A percentile compares a stretch with the other conserved stretches of the same genome.
These are phyloP conservation scores for Neofusicoccum sp. DNA, from an alignment of 2,329 filamentous ascomycete species.

Conservation along the genomic window DNA sequence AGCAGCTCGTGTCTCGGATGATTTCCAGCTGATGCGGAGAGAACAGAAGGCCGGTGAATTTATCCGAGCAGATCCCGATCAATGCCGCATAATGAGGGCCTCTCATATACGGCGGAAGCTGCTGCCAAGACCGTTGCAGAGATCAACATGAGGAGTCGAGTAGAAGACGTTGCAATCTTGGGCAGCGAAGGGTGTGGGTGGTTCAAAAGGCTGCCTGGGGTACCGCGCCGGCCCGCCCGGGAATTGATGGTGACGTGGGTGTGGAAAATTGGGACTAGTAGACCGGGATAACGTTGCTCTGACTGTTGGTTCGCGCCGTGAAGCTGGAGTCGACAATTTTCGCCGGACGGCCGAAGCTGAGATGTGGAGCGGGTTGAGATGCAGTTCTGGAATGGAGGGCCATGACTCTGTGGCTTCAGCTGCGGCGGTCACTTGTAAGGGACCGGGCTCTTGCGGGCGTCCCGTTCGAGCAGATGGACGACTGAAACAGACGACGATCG, in stretches of 20 bases:
- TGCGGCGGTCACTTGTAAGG: background rate
- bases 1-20: background rate
- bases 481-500: background rate
- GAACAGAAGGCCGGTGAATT: background rate
- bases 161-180: background rate
- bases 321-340: too few relatives aligned
- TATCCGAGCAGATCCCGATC: background rate
- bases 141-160: background rate
- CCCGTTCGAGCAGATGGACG: background rate
- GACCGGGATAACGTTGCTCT: background rate
- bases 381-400: background rate
- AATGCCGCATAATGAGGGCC: background rate
- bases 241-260: background rate
- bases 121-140: background rate
- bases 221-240: conserved; percentile 6
- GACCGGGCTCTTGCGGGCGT: too few relatives aligned
- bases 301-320: too few relatives aligned
- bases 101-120: background rate
- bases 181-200: background rate
- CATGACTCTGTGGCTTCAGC: background rate
- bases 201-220: background rate
- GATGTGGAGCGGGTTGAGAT: too few relatives aligned
- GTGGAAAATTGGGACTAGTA: background rate
- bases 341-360: too few relatives aligned
- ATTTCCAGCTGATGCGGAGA: background rate